Base-by-base conservation (phyloP, 2,329 filamentous ascomycete genomes). In the Colletotrichum musicola region DNA sequence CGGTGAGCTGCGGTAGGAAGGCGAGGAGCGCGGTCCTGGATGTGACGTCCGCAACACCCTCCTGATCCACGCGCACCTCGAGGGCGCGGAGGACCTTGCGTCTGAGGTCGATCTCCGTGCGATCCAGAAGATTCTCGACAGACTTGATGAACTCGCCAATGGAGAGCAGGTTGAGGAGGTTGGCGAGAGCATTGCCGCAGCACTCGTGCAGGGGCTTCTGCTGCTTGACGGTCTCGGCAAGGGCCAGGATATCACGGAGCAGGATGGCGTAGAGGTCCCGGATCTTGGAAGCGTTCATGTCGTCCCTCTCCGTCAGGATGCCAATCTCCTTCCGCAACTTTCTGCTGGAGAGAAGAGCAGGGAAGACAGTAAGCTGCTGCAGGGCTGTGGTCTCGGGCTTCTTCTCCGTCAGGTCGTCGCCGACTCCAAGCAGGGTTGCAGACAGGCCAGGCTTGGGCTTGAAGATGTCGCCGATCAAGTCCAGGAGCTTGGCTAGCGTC, bases 71-170 rank as follows among this genome's bases (percentile, higher is more conserved):
- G 49, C 95, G 92, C 62, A 90, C 84, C 76, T 97, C 93, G 20
- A 99, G 87, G 1, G 95, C 92, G 68, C 87, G 91, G 70, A 95
- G 88, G 56, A 94, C 93, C 81, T 93, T 95, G 72, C 92, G 90
- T 1, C 93, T 92, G 58, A 95, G 84, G 56, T 92, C 89, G 73
- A 93, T 86, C 71, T 94, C 90, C 6, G 92, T 89, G 56, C 91
- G 89, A 72, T 93, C 88, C 42, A 98, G 88, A 35, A 99, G 85
- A 30, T 90, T 89, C 76, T 97, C 93, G 47, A 97, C 92, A 10
- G 94, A 93, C 77, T 93, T 93, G 78, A 98, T 90, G 78, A 98
- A 96, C 80, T 98, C 94, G 60, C 90, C 86, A 3, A 95, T 94
- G 0, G 95, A 95, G 49, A 97, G 85, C 6, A 98, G 87, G 71